These are phyloP conservation scores for Gaillardinia entomophila DNA, from an alignment of 805 yeast genomes.

Conservation along the genomic window DNA sequence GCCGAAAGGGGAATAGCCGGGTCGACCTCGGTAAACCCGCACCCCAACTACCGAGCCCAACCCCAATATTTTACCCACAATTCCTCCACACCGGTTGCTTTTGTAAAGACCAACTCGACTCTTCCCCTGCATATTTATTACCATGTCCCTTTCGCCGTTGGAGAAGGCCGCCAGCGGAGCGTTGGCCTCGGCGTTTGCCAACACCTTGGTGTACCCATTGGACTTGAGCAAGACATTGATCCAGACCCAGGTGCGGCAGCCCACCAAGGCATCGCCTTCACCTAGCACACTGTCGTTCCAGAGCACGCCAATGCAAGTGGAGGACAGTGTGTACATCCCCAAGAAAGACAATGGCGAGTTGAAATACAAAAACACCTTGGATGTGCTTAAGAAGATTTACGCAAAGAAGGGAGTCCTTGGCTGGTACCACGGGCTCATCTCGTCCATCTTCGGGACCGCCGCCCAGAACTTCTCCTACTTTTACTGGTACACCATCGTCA, in stretches of 20 bases:
- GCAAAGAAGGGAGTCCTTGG: conserved; percentile 58
- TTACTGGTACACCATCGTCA: conserved; percentile 78
- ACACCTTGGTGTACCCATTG: conserved; percentile 72
- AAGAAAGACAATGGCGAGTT: conserved; percentile 15
- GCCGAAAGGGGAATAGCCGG: no score
- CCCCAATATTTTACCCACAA: no score
- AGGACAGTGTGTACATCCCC: conserved; percentile 13
- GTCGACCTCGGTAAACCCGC: no score
- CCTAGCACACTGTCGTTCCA: conserved; percentile 1
- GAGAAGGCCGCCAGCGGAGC: conserved; percentile 83
- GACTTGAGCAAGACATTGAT: conserved; percentile 73
- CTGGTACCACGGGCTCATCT: conserved; percentile 65
- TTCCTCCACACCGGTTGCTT: no score
- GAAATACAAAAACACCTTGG: conserved; percentile 52
- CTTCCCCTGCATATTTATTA: no score
- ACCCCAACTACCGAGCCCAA: no score
- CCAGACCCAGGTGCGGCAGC: conserved; percentile 70
- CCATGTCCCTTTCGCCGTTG: conserved; percentile 55
- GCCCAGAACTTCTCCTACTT: conserved; percentile 78
- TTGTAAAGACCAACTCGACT: no score
- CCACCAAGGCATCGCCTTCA: conserved; percentile 16
- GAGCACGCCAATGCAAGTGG: conserved; percentile 5
- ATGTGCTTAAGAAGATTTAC: conserved; percentile 57
- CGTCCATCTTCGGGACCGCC: conserved; percentile 65
- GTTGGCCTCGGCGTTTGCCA: conserved; percentile 74